These are phyloP conservation scores for Hemerocallis citrina DNA, from an alignment of 106 monocot species.

Conservation along the genomic window DNA sequence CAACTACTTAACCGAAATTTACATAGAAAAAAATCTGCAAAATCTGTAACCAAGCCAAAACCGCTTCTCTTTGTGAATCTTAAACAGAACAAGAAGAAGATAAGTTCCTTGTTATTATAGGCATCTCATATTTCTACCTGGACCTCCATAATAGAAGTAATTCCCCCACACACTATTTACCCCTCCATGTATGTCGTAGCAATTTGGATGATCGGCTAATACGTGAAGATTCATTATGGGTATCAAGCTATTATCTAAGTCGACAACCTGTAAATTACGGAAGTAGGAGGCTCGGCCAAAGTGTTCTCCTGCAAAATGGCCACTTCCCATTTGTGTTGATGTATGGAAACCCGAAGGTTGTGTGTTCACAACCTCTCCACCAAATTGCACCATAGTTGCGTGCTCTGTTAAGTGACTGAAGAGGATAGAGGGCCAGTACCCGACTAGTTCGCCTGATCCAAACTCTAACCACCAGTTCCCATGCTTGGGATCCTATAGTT, in stretches of 20 bases:
- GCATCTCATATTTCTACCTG: constrained; percentile 40
- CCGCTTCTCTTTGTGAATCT: not conserved
- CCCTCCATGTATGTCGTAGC: constrained; percentile 40
- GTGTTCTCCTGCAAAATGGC: constrained; percentile 37
- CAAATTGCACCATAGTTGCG: constrained; percentile 65
- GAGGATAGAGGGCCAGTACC: constrained; percentile 67
- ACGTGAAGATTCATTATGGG: constrained; percentile 18
- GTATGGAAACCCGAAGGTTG: constrained; percentile 28
- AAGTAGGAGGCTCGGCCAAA: constrained; percentile 45
- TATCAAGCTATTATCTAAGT: constrained; percentile 43
- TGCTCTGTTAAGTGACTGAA: constrained; percentile 52
- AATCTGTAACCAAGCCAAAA: no score
- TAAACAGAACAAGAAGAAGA: not conserved
- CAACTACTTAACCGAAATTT: constrained; percentile 1
- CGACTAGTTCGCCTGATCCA: constrained; percentile 34
- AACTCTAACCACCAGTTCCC: constrained; percentile 60
- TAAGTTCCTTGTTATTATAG: no score
- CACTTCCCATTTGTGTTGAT: constrained; percentile 50
- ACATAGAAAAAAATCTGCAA: constrained; percentile 4
- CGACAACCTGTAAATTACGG: constrained; percentile 42
- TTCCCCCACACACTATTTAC: constrained; percentile 35
- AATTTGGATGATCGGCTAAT: constrained; percentile 36
- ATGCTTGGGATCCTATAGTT: constrained; percentile 34
- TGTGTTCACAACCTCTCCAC: constrained; percentile 57
- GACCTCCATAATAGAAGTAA: constrained; percentile 60